Evolutionary conservation across 129 eudicot genomes (phyloP).

Genomic region (Chrysanthemum lavandulifolium): DNA sequence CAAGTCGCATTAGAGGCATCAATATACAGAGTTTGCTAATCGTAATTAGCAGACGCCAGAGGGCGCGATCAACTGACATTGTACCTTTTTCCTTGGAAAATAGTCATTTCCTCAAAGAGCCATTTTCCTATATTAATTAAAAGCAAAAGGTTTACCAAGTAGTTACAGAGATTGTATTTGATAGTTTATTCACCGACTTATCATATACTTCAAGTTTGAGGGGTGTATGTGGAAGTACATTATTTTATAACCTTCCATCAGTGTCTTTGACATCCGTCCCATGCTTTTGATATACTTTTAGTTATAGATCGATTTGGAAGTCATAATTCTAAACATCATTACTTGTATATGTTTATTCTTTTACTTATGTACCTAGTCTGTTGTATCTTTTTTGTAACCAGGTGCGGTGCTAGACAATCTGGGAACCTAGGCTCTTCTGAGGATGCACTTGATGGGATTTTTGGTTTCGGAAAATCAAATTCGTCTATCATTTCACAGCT

Average conservation of each 20-base stretch:
- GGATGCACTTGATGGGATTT: conserved; percentile 91
- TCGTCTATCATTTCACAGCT: conserved; percentile 85
- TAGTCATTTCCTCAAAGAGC: too few species aligned
- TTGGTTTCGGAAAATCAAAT: conserved; percentile 92
- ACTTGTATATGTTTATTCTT: conserved; percentile 14
- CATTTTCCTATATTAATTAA: too few species aligned
- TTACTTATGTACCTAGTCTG: conserved; percentile 20
- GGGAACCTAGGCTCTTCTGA: conserved; percentile 65
- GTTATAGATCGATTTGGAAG: conserved; percentile 7
- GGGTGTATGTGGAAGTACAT: background rate
- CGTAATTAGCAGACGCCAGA: too few species aligned
- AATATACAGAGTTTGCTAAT: too few species aligned
- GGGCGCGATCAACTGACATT: too few species aligned
- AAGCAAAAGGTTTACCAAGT: too few species aligned
- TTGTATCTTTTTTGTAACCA: conserved; percentile 23
- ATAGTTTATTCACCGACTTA: conserved; percentile 8
- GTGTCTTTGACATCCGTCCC: background rate
- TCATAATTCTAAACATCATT: background rate
- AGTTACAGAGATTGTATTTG: too few species aligned
- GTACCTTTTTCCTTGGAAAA: too few species aligned
- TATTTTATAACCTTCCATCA: background rate
- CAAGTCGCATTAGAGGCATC: too few species aligned
- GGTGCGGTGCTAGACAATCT: conserved; percentile 83
- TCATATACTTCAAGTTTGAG: conserved; percentile 7
- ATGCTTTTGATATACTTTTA: background rate